Evolutionary conservation across 208 protist species (phyloP), one percentile per base, ranked within the genome.

Genomic region (Leishmania arabica): DNA sequence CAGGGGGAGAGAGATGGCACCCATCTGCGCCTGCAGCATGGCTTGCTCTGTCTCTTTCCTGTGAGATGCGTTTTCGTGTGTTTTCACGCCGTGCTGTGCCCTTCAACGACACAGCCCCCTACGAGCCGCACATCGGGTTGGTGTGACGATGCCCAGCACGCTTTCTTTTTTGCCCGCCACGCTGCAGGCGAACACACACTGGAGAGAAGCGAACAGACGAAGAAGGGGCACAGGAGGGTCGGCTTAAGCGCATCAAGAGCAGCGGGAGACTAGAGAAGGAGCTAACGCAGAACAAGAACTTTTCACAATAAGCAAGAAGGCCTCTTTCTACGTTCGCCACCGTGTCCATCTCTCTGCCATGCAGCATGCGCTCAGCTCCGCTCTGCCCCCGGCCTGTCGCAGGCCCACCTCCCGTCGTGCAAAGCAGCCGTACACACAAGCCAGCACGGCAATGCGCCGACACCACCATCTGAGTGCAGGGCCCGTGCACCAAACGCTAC

Each of bases 191-290:
- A 21, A 31, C 8, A 15, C 58, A 64, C 56, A 13, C 51, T 21
- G 0, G 4, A 54, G 51, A 17, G 15, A 15, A 9, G 45, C 9
- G 9, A 0, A 54, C 15, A 54, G 15, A 6, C 17, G 17, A 19
- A 1, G 51, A 19, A 31, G 62, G 31, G 15, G n/a, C 8, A 66
- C 13, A 3, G 15, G 6, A 76, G 49, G 3, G 40, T 1, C n/a
- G 15, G 27, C 17, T 11, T 58, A 47, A 31, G 45, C 21, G 66
- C 34, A 82, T 64, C 53, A 40, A 31, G 17, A 24, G 60, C 6
- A 58, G 19, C 40, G 24, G 34, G 27, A 65, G 66, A 54, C 21
- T 72, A 69, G 40, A 76, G 40, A 72, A 87, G 56, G 8, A 21
- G 54, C 49, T 78, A 45, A 65, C 21, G 79, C 27, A 65, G 15